Conservation (phyloP, 768 basidiomycete species). For the Phaeotremella fagi region DNA sequence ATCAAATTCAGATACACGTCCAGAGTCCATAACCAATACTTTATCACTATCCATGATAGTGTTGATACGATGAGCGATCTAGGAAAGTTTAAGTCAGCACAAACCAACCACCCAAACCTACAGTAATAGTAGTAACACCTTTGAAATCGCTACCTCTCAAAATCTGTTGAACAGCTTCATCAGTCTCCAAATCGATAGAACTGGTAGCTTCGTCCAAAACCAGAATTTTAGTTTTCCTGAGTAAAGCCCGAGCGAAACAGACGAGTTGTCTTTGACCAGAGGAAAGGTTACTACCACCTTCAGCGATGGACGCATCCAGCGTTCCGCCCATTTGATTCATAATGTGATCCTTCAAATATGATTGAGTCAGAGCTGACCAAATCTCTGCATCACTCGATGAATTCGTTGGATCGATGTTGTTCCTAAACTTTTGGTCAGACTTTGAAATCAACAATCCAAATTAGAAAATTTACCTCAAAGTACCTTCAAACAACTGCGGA, state of each 20-base stretch:
- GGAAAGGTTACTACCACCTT: conserved; percentile 56
- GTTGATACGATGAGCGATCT: conserved; percentile 44
- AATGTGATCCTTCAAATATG: conserved; percentile 49
- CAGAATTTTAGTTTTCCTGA: conserved; percentile 78
- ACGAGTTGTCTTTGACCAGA: conserved; percentile 81
- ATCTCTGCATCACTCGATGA: conserved; percentile 71
- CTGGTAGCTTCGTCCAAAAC: conserved; percentile 91
- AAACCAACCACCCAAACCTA: conserved; percentile 1
- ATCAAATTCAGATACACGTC: conserved; percentile 79
- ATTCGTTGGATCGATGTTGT: conserved; percentile 81
- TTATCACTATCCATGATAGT: conserved; percentile 73
- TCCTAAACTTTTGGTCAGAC: conserved; percentile 69
- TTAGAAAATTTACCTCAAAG: conserved; percentile 24
- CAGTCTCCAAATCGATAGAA: conserved; percentile 85
- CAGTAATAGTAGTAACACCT: conserved; percentile 72
- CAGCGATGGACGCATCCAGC: conserved; percentile 44
- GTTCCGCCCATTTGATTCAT: conserved; percentile 41
- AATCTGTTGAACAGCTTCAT: conserved; percentile 80
- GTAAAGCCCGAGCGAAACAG: conserved; percentile 79
- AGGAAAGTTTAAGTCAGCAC: not conserved
- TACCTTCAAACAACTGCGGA: conserved; percentile 51
- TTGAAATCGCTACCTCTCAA: conserved; percentile 73
- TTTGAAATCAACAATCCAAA: conserved; percentile 3
- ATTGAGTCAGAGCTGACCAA: conserved; percentile 77
- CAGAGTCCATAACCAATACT: conserved; percentile 74